These are phyloP conservation scores for Elongisporangium anandrum DNA, from an alignment of 352 stramenopile genomes.

Conservation along the genomic window DNA sequence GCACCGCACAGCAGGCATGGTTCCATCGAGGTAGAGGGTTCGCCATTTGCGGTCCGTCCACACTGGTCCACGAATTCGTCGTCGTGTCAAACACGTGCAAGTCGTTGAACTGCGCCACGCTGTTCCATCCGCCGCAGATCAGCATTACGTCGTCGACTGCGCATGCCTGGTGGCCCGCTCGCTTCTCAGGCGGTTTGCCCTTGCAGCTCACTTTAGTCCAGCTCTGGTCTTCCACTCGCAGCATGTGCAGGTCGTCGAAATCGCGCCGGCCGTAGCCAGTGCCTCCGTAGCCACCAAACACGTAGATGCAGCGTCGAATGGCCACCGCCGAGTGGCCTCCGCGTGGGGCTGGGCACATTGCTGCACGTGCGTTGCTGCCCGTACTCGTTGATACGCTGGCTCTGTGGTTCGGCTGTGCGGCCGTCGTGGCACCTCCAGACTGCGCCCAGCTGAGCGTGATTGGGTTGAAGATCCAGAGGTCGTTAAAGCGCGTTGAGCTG, in stretches of 20 bases:
- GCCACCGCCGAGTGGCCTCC: constrained; percentile 88
- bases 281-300: constrained; percentile 96
- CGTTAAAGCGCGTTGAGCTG: constrained; percentile 88
- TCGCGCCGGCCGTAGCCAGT: constrained; percentile 88
- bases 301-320: constrained; percentile 80
- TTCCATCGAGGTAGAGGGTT: constrained; percentile 92
- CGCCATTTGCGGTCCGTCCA: constrained; percentile 74
- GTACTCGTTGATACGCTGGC: constrained; percentile 42
- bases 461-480: constrained; percentile 96
- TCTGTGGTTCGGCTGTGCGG: constrained; percentile 27
- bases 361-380: constrained; percentile 13
- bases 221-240: constrained; percentile 87
- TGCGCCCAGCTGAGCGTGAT: constrained; percentile 91
- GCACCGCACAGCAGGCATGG: constrained; percentile 89
- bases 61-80: constrained; percentile 79
- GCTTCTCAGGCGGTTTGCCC: constrained; percentile 85
- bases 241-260: constrained; percentile 92
- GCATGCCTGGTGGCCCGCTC: constrained; percentile 91
- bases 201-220: constrained; percentile 83
- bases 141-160: constrained; percentile 90
- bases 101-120: constrained; percentile 93
- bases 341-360: constrained; percentile 65
- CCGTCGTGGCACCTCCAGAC: constrained; percentile 1
- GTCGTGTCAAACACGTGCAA: constrained; percentile 91
- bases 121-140: constrained; percentile 95